A percentile compares a stretch with the other conserved stretches of the same genome.
phyloP scores from a whole-genome alignment of 140 eudicot species.

The Flaveria floridana region DNA sequence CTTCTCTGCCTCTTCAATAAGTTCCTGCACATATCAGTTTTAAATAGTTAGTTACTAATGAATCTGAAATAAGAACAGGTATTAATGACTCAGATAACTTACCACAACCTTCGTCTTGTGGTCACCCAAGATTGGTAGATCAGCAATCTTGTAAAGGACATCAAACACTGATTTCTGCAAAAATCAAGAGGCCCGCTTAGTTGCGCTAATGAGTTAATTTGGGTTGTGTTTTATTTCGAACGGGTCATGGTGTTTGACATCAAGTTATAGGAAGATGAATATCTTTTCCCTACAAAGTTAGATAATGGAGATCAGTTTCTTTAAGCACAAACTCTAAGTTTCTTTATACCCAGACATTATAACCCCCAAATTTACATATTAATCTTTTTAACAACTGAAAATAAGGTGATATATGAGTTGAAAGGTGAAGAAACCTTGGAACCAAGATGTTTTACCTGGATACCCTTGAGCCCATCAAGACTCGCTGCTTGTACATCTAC shows the following conservation, averaged over 20 bases:
- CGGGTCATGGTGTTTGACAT: background rate
- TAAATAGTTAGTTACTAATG: conserved; percentile 12
- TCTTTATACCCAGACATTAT: background rate
- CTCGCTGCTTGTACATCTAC: conserved; percentile 46
- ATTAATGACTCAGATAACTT: conserved; percentile 23
- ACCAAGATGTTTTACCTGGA: conserved; percentile 52
- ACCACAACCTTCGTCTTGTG: conserved; percentile 75
- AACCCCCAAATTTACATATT: background rate
- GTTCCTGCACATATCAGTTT: conserved; percentile 44
- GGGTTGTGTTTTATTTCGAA: background rate
- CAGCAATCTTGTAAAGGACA: conserved; percentile 73
- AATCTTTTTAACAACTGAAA: background rate
- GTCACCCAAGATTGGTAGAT: conserved; percentile 67
- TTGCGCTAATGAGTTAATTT: background rate
- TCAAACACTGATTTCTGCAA: conserved; percentile 80
- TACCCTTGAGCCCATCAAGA: conserved; percentile 44
- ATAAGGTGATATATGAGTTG: background rate
- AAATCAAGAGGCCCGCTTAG: background rate
- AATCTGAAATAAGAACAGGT: background rate
- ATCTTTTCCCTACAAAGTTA: too few species aligned
- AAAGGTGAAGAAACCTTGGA: background rate
- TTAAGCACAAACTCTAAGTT: background rate
- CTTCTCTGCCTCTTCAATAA: conserved; percentile 70
- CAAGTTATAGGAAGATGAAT: background rate
- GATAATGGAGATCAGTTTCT: background rate